Evolutionary conservation across 768 basidiomycete species (phyloP).

Genomic region (Boletus rufocinnamomeus): DNA sequence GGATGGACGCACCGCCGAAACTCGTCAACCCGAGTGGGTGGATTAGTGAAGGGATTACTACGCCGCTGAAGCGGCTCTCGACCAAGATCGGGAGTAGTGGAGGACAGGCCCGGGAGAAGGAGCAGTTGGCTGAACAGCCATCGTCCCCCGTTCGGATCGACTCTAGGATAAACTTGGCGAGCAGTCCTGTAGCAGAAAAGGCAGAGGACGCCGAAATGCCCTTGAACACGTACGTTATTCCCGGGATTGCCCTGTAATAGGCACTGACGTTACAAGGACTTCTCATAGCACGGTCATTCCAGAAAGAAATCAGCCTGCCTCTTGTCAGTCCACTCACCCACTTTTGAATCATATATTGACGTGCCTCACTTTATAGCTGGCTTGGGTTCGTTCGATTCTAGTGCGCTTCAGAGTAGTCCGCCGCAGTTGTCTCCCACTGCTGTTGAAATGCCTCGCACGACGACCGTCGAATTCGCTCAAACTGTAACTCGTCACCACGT

Average conservation of each 20-base stretch:
- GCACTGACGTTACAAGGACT: constrained; percentile 8
- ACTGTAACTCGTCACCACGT: constrained; percentile 29
- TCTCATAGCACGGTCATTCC: constrained; percentile 40
- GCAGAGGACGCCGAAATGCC: constrained; percentile 2
- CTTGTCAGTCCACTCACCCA: constrained; percentile 14
- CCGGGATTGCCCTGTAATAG: neutral
- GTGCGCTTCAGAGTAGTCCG: neutral
- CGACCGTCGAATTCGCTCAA: constrained; percentile 57
- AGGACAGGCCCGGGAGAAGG: constrained; percentile 8
- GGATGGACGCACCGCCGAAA: constrained; percentile 68
- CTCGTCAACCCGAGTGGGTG: constrained; percentile 74
- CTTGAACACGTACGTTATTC: constrained; percentile 13
- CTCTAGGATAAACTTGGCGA: neutral
- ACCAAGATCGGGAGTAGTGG: constrained; percentile 4
- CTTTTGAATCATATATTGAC: neutral
- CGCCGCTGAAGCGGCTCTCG: constrained; percentile 26
- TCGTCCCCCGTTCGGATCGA: constrained; percentile 8
- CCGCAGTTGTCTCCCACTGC: constrained; percentile 7
- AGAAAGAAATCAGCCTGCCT: neutral
- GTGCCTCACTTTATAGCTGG: constrained; percentile 11
- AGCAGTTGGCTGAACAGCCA: neutral
- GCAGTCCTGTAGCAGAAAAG: neutral
- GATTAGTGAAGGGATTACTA: constrained; percentile 51
- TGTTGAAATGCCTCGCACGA: constrained; percentile 39
- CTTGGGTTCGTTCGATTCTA: constrained; percentile 6